Evolutionary conservation across 768 basidiomycete genomes (phyloP), one percentile per base, ranked within the genome.

Genomic region (Rhodosporidiobolus sp.): DNA sequence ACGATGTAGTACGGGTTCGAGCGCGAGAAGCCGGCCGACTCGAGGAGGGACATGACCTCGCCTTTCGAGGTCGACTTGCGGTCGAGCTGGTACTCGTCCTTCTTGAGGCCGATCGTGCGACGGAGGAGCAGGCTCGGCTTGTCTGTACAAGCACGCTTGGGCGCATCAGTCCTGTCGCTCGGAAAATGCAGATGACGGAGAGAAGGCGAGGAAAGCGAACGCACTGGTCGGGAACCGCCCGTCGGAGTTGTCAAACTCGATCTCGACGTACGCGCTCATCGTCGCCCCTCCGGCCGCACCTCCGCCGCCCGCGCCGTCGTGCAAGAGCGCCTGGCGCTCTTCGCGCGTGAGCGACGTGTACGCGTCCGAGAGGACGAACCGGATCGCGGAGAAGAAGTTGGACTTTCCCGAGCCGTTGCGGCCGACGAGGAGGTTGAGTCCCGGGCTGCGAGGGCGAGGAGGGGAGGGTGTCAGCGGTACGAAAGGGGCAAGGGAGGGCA

Each of bases 1-100:
- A 98, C 95, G 76, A 99, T 99, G 78, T 98, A 99, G 80, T 98
- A 99, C 0, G 96, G 96, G 79, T 98, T 99, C n/a, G 90, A 90
- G 79, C 92, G 91, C 83, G 91, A 93, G 83, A 99, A 99, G 1
- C 96, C 95, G 2, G 96, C 96, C 79, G 89, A 91, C 80, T 98
- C 96, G 57, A 99, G 86, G 34, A 98, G 84, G 78, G 92, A 94
- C 92, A 96, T 95, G 28, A 99, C 92, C 78, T 99, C 96, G 6
- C 94, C 95, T 81, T 96, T 96, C 81, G 88, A 90, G 0, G 90
- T 90, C 73, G 90, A 92, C 84, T 97, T 98, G 84, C 90, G 90
- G 82, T 99, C 95, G 38, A 98, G 84, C 74, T 90, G 91, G 83
- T 98, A 99, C 83, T 98, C 96, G 79, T 98, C 96, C 83, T 98